Percentiles rank a stretch among this genome's conserved stretches.
Evolutionary conservation across 2,329 filamentous ascomycete genomes (phyloP).

Genomic region (Monilinia fructigena): DNA sequence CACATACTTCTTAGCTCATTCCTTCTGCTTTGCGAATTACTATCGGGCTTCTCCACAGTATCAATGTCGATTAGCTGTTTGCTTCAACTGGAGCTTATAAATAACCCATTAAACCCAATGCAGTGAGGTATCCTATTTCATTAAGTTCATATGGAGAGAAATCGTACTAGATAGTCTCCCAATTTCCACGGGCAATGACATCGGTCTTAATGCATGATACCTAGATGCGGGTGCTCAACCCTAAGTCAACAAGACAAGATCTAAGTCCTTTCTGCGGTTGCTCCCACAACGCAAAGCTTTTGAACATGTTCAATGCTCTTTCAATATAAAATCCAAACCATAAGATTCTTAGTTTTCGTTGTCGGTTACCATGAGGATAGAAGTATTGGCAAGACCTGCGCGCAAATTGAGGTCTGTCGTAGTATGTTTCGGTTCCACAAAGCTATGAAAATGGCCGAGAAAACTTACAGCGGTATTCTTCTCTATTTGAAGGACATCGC

Average conservation of each 20-base stretch:
- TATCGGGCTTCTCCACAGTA: not conserved
- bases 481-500: not conserved
- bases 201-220: slow-evolving; percentile 11
- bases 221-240: not conserved
- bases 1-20: not conserved
- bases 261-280: not conserved
- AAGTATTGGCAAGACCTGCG: slow-evolving; percentile 1
- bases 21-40: not conserved
- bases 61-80: not conserved
- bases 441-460: not conserved
- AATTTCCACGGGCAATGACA: not conserved
- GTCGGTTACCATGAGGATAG: not conserved
- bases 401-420: not conserved
- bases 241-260: not conserved
- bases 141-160: not conserved
- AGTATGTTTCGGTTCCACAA: not conserved
- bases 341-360: not conserved
- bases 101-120: not conserved
- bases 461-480: not conserved
- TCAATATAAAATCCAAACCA: slow-evolving; percentile 4
- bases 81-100: not conserved
- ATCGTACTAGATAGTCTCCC: slow-evolving; percentile 6
- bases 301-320: slow-evolving; percentile 6
- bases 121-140: not conserved
- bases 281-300: not conserved